Conservation (phyloP, 495 filamentous ascomycete genomes). For the Haplographium delicatum region DNA sequence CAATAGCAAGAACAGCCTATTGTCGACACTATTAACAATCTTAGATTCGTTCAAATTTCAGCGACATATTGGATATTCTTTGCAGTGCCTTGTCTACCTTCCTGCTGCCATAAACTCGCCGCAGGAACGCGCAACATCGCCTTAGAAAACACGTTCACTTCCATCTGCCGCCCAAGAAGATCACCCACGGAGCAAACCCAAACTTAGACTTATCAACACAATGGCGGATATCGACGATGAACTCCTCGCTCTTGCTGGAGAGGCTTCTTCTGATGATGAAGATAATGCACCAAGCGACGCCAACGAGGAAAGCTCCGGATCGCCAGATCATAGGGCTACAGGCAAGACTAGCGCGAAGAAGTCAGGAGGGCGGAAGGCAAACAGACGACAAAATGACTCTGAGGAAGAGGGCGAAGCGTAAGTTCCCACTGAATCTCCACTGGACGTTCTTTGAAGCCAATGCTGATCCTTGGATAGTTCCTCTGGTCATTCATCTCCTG, state of each 20-base stretch:
- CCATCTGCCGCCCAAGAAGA: too few relatives aligned
- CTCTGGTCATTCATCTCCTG: constrained; percentile 56
- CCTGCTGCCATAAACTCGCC: too few relatives aligned
- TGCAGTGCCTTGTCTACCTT: too few relatives aligned
- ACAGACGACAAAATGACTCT: constrained; percentile 51
- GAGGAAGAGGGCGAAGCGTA: constrained; percentile 83
- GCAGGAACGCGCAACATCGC: too few relatives aligned
- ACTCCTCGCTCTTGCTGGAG: constrained; percentile 80
- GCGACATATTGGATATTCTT: too few relatives aligned
- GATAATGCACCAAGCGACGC: constrained; percentile 33
- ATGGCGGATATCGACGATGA: constrained; percentile 83
- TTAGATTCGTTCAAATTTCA: too few relatives aligned
- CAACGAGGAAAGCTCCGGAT: constrained; percentile 34
- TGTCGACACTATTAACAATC: too few relatives aligned
- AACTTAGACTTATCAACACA: constrained; percentile 19
- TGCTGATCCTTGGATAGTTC: constrained; percentile 40
- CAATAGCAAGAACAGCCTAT: too few relatives aligned
- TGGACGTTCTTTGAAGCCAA: background rate
- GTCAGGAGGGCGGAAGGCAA: constrained; percentile 24
- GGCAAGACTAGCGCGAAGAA: constrained; percentile 41
- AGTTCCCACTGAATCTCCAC: constrained; percentile 34
- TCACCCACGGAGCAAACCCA: too few relatives aligned
- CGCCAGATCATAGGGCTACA: constrained; percentile 35
- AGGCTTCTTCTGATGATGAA: constrained; percentile 47
- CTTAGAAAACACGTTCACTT: too few relatives aligned